phyloP scores from a whole-genome alignment of 768 basidiomycete species.

The Vararia minispora region DNA sequence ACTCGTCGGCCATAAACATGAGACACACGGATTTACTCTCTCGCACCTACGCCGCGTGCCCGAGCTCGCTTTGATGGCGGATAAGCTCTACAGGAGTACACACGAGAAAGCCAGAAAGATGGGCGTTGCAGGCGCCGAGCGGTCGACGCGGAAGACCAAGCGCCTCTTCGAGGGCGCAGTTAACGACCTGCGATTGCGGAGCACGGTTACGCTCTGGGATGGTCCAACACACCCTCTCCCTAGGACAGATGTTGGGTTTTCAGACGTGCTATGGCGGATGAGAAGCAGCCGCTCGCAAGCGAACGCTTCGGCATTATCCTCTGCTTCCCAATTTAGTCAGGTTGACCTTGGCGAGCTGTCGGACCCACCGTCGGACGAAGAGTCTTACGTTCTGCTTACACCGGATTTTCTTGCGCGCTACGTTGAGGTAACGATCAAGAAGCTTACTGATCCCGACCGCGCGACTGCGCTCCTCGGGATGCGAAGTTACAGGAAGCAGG shows the following conservation, averaged over 20 bases:
- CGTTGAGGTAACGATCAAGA: constrained; percentile 35
- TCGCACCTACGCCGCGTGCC: constrained; percentile 72
- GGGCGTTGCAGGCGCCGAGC: no score
- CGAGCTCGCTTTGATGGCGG: constrained; percentile 54
- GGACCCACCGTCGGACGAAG: constrained; percentile 51
- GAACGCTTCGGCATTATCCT: constrained; percentile 16
- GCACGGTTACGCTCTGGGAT: constrained; percentile 66
- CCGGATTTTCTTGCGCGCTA: constrained; percentile 34
- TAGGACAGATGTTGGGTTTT: constrained; percentile 2
- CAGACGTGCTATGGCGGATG: constrained; percentile 37
- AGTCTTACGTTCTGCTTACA: constrained; percentile 56
- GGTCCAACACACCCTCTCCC: constrained; percentile 37
- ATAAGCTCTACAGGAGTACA: no score
- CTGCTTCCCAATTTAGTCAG: constrained; percentile 1
- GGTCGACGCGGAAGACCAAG: constrained; percentile 36
- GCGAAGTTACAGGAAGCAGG: constrained; percentile 17
- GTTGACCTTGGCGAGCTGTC: constrained; percentile 39
- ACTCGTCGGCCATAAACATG: constrained; percentile 6
- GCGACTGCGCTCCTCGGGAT: no score
- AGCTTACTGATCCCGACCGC: constrained; percentile 22
- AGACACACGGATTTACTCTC: constrained; percentile 46
- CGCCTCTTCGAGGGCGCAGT: constrained; percentile 59
- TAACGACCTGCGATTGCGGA: constrained; percentile 53
- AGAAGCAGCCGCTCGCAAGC: constrained; percentile 17
- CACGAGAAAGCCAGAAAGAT: no score